phyloP scores from a whole-genome alignment of 225 moss, liverwort and hornwort species.

The Pseudisothecium myosuroides region DNA sequence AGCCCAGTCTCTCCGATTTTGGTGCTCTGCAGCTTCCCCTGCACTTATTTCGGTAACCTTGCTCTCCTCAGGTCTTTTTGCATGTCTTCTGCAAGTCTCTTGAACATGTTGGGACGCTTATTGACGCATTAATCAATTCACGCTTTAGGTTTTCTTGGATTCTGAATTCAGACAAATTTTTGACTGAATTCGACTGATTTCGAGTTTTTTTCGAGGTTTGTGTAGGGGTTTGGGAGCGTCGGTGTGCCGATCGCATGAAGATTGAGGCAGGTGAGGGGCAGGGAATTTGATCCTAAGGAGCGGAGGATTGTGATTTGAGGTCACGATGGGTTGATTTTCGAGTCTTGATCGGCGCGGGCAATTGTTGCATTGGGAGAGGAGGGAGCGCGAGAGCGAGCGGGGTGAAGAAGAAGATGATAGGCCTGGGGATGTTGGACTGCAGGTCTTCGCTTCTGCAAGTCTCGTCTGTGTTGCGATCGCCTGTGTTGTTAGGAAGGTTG shows the following conservation, averaged over 20 bases:
- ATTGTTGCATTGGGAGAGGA: background rate
- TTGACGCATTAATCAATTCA: background rate
- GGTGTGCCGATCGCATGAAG: background rate
- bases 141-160: background rate
- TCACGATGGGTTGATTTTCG: constrained; percentile 10
- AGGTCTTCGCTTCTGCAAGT: constrained; percentile 14
- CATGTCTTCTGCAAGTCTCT: background rate
- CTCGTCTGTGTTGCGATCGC: constrained; percentile 3
- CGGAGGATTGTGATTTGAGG: background rate
- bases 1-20: background rate
- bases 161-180: background rate
- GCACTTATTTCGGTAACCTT: background rate
- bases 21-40: background rate
- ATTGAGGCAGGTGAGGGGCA: background rate
- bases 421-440: constrained; percentile 26
- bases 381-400: background rate
- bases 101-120: background rate
- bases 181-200: background rate
- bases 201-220: background rate
- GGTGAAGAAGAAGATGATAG: constrained; percentile 28
- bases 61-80: background rate
- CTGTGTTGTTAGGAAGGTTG: background rate
- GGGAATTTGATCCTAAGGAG: background rate
- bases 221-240: background rate
- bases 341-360: background rate